Evolutionary conservation across 495 filamentous ascomycete species (phyloP).

Genomic region (Daldinia bambusicola): DNA sequence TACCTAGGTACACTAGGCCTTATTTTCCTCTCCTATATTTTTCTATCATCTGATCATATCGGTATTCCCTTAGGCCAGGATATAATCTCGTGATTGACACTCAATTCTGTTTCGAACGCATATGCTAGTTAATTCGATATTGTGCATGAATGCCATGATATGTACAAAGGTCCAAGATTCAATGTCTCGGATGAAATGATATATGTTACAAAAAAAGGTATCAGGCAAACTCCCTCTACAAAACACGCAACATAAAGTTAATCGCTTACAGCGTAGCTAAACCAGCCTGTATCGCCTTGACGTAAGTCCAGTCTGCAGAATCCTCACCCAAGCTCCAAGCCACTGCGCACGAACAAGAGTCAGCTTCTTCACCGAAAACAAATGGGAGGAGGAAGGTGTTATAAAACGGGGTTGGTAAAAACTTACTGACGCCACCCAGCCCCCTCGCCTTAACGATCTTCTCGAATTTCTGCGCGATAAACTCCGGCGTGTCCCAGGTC

Average conservation of each 20-base stretch:
- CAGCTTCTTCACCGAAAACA: too few relatives aligned
- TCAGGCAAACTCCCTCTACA: background rate
- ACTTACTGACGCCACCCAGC: conserved; percentile 66
- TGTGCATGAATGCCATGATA: background rate
- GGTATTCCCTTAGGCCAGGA: background rate
- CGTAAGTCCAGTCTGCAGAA: conserved; percentile 62
- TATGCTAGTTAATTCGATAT: background rate
- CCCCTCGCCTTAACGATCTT: conserved; percentile 66
- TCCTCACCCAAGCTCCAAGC: conserved; percentile 74
- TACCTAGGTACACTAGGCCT: too few relatives aligned
- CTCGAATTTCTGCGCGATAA: conserved; percentile 67
- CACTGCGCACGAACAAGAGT: conserved; percentile 37
- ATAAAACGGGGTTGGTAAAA: background rate
- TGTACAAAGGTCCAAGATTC: background rate
- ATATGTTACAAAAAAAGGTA: conserved; percentile 27
- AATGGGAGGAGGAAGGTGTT: too few relatives aligned
- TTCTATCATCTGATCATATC: background rate
- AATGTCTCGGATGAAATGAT: conserved; percentile 1
- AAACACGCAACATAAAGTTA: background rate
- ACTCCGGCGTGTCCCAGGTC: conserved; percentile 72
- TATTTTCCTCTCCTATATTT: background rate
- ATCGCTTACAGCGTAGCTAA: conserved; percentile 44
- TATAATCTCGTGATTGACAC: background rate
- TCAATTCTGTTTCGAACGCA: background rate
- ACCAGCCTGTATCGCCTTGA: conserved; percentile 64